A percentile compares a stretch with the other conserved stretches of the same genome.
phyloP scores from a whole-genome alignment of 2,329 filamentous ascomycete genomes.

The Colletotrichum spaethianum region DNA sequence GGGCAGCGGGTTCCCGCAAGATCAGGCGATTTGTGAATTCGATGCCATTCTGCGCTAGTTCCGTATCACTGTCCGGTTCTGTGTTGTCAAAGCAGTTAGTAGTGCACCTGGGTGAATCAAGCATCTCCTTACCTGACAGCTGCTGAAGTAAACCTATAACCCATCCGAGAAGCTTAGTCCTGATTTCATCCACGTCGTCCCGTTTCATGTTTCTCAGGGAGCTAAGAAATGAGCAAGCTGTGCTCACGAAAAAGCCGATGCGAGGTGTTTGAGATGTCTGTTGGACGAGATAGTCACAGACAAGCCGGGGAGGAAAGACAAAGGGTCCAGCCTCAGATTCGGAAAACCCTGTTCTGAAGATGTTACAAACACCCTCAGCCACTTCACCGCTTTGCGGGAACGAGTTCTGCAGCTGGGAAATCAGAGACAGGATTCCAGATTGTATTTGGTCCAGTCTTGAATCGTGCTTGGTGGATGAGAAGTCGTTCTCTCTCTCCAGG shows the following conservation, averaged over 20 bases:
- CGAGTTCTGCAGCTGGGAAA: constrained; percentile 62
- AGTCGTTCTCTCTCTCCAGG: constrained; percentile 67
- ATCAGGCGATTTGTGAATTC: constrained; percentile 79
- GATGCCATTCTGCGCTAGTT: constrained; percentile 81
- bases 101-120: neutral
- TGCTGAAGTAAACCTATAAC: constrained; percentile 73
- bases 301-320: constrained; percentile 76
- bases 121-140: constrained; percentile 66
- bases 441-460: constrained; percentile 56
- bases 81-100: constrained; percentile 33
- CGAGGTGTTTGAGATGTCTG: constrained; percentile 73
- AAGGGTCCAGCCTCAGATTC: constrained; percentile 83
- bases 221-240: constrained; percentile 78
- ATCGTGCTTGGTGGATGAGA: constrained; percentile 30
- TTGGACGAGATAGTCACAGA: constrained; percentile 76
- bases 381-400: constrained; percentile 76
- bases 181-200: constrained; percentile 61
- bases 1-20: constrained; percentile 70
- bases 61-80: constrained; percentile 76
- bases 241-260: constrained; percentile 78
- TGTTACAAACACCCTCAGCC: constrained; percentile 78
- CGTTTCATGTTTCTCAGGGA: constrained; percentile 65
- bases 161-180: constrained; percentile 71
- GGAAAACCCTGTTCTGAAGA: constrained; percentile 81
- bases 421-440: constrained; percentile 60